These are phyloP conservation scores for Debaryomyces prosopidis DNA, from an alignment of 805 yeast species.

Conservation along the genomic window DNA sequence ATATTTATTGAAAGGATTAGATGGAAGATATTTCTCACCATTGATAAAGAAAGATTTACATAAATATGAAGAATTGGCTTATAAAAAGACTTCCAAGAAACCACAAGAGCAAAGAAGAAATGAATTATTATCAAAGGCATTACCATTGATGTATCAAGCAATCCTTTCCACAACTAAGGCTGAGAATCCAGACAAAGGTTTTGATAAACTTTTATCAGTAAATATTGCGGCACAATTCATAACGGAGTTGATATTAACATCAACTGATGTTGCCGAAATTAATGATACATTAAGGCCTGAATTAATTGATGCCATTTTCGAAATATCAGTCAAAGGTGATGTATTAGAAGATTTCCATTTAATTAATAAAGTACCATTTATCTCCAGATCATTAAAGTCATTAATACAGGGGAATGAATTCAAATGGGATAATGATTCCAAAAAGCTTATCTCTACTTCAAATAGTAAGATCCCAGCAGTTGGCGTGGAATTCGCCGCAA, in stretches of 20 bases:
- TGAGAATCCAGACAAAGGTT: slow-evolving; percentile 41
- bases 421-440: slow-evolving; percentile 52
- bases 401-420: slow-evolving; percentile 85
- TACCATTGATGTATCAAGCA: slow-evolving; percentile 62
- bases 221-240: slow-evolving; percentile 84
- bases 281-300: slow-evolving; percentile 41
- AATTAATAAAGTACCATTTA: slow-evolving; percentile 64
- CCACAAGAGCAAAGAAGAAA: slow-evolving; percentile 72
- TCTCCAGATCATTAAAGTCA: slow-evolving; percentile 71
- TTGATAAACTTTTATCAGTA: slow-evolving; percentile 53
- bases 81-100: slow-evolving; percentile 75
- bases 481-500: slow-evolving; percentile 62
- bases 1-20: slow-evolving; percentile 74
- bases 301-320: slow-evolving; percentile 57
- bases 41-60: slow-evolving; percentile 56
- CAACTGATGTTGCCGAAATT: slow-evolving; percentile 36
- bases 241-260: slow-evolving; percentile 63
- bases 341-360: slow-evolving; percentile 66
- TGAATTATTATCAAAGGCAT: slow-evolving; percentile 65
- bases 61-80: slow-evolving; percentile 58
- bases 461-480: slow-evolving; percentile 39
- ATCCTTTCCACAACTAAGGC: slow-evolving; percentile 33
- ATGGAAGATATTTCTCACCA: slow-evolving; percentile 82
- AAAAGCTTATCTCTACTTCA: slow-evolving; percentile 46
- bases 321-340: slow-evolving; percentile 61